Conservation (phyloP, 495 filamentous ascomycete species). For the Aspergillus biplanus region DNA sequence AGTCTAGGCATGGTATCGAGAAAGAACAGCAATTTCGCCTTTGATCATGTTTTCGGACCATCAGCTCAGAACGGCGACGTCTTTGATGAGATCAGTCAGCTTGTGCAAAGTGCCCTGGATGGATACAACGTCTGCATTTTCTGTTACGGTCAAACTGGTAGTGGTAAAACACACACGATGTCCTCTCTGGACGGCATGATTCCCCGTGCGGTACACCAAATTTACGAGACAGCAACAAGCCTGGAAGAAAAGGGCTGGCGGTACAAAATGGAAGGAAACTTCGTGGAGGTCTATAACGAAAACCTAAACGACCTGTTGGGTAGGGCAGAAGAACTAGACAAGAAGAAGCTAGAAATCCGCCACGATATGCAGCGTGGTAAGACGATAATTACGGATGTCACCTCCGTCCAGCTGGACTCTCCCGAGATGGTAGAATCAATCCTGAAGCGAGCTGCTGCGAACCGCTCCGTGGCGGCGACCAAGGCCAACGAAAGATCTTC, state of each 20-base stretch:
- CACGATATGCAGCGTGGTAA: slow-evolving; percentile 81
- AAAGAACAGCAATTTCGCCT: slow-evolving; percentile 83
- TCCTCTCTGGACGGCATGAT: slow-evolving; percentile 94
- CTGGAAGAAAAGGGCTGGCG: slow-evolving; percentile 91
- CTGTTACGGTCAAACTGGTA: slow-evolving; percentile 97
- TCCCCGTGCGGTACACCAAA: slow-evolving; percentile 86
- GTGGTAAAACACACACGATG: slow-evolving; percentile 97
- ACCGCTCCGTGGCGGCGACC: slow-evolving; percentile 91
- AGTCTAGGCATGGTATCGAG: slow-evolving; percentile 75
- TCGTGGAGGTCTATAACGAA: slow-evolving; percentile 99
- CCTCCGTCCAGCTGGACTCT: slow-evolving; percentile 75
- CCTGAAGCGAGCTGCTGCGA: slow-evolving; percentile 74
- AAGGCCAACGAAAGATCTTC: slow-evolving; percentile 95
- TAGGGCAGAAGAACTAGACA: slow-evolving; percentile 72
- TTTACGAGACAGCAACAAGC: slow-evolving; percentile 81
- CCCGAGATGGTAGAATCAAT: slow-evolving; percentile 77
- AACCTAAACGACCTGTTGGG: slow-evolving; percentile 92
- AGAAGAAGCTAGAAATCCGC: slow-evolving; percentile 89
- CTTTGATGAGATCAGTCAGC: slow-evolving; percentile 95
- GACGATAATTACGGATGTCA: slow-evolving; percentile 83
- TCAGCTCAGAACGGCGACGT: slow-evolving; percentile 77
- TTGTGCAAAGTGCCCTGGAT: slow-evolving; percentile 94
- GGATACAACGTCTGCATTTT: slow-evolving; percentile 99
- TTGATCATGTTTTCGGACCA: slow-evolving; percentile 91
- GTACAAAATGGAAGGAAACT: slow-evolving; percentile 92